These are phyloP conservation scores for Pyricularia sp. DNA, from an alignment of 2,329 filamentous ascomycete species.

Conservation along the genomic window DNA sequence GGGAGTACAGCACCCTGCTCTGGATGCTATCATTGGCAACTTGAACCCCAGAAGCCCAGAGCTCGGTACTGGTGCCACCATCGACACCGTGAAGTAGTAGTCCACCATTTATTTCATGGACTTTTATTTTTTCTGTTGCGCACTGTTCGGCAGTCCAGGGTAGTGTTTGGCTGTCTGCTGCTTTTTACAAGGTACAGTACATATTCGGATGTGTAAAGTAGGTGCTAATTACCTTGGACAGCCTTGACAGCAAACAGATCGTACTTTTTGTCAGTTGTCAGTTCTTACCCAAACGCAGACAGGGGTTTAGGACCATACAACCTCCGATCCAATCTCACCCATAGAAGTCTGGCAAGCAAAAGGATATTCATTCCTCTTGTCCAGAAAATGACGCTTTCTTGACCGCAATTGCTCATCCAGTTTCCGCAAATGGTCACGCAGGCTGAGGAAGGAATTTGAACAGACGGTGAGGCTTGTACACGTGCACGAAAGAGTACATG, in stretches of 20 bases:
- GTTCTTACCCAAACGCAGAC: not conserved
- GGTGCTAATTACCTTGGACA: too few relatives aligned
- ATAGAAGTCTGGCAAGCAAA: not conserved
- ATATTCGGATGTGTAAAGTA: too few relatives aligned
- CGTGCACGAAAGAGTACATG: not conserved
- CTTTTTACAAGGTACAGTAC: not conserved
- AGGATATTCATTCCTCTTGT: not conserved
- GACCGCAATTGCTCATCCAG: not conserved
- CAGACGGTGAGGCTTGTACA: not conserved
- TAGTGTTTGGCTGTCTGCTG: not conserved
- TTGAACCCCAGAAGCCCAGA: slow-evolving; percentile 9
- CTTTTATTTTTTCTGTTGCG: not conserved
- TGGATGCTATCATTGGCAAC: slow-evolving; percentile 21
- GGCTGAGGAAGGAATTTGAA: not conserved
- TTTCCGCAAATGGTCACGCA: not conserved
- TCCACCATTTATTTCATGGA: not conserved
- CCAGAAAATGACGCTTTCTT: not conserved
- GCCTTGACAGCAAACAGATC: not conserved
- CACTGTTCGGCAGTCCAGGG: not conserved
- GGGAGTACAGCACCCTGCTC: slow-evolving; percentile 18
- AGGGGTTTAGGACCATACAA: not conserved
- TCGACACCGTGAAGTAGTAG: not conserved
- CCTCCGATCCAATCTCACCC: not conserved
- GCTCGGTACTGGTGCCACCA: not conserved
- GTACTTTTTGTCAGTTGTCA: not conserved